Base-by-base conservation (phyloP, 1,284 basidiomycete genomes). In the Tilletia walkeri region DNA sequence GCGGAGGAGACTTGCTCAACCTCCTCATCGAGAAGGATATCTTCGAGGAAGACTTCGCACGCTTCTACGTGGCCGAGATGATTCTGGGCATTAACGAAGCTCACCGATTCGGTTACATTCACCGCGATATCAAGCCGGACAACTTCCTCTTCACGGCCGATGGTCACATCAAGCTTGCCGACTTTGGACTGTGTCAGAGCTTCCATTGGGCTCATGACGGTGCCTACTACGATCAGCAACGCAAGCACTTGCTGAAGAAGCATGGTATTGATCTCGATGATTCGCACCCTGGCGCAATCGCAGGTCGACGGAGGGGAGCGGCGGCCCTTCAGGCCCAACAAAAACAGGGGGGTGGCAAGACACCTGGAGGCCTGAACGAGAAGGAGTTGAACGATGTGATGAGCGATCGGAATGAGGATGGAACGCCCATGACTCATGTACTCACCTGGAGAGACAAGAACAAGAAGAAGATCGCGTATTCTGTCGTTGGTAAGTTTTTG, bases 61-160 rank as follows among this genome's bases (percentile, higher is more conserved):
- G 90, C 73, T 97, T 98, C 86, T 98, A 98, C 86, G 88, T 95
- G 69, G 92, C 94, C 71, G 95, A 97, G 90, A 98, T 98, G 95
- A 88, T 98, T 70, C 88, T 98, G n/a, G 92, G 93, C 16, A 91
- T 98, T 74, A 91, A 95, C 84, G 91, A 92, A 76, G 95, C 93
- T 81, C 95, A 98, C 85, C 90, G 90, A 81, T 90, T 93, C 76
- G 95, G 95, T 2, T 98, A 95, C 86, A 96, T 97, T 78, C 95
- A 97, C 86, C 89, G 95, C 69, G 95, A 98, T 86, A 95, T 97
- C 86, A 95, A 95, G 85, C 93, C 93, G 74, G 86, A 95, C 90
- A 97, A 97, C 85, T 97, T 97, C 86, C 87, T 97, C 66, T 95
- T 97, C 85, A 92, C 93, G 84, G 90, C 90, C 70, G 87, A 92